Evolutionary conservation across 1,284 basidiomycete genomes (phyloP), one percentile per base, ranked within the genome.

Genomic region (Melampsora americana): DNA sequence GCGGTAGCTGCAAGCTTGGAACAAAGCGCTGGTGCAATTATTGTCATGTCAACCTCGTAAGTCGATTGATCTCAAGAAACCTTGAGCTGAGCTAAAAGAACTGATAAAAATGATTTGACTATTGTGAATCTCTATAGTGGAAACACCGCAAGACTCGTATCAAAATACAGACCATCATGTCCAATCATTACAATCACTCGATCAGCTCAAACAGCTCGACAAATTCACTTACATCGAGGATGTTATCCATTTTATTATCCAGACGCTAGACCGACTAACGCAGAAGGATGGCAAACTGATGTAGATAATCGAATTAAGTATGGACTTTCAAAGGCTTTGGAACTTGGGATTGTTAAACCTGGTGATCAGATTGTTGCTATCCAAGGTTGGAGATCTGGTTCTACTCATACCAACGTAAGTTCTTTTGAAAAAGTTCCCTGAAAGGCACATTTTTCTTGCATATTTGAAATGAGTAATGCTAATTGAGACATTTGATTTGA

Each of bases 161-260:
- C 93, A 84, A 99, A 99, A 86, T 99, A 97, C 86, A 89, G 94
- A 79, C 96, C 96, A 53, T 85, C 87, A 78, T 92, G 93, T 79
- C 96, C 96, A 70, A 98, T 99, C 84, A 90, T 97, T 85, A 93
- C 91, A 78, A 93, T 99, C 77, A 99, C 96, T 77, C 92, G 96
- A 80, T 95, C 94, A 84, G 88, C 92, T 83, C 92, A 95, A 85
- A 98, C 95, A 23, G 89, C 95, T 11, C 92, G 96, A 80, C 95
- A 97, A 85, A 91, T 96, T 80, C 95, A 99, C 85, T 86, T 99
- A 80, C 92, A 97, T 86, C 90, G 96, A 79, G 96, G 94, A 79
- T 93, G 92, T 85, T 99, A 99, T 85, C 95, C 95, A 44, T 93
- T 97, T 88, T 92, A 90, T 89, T 99, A 98, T 87, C 87, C 90